Percentiles rank a stretch among this genome's conserved stretches.
phyloP scores from a whole-genome alignment of 2,329 filamentous ascomycete species.

The Microsporum audouinii region DNA sequence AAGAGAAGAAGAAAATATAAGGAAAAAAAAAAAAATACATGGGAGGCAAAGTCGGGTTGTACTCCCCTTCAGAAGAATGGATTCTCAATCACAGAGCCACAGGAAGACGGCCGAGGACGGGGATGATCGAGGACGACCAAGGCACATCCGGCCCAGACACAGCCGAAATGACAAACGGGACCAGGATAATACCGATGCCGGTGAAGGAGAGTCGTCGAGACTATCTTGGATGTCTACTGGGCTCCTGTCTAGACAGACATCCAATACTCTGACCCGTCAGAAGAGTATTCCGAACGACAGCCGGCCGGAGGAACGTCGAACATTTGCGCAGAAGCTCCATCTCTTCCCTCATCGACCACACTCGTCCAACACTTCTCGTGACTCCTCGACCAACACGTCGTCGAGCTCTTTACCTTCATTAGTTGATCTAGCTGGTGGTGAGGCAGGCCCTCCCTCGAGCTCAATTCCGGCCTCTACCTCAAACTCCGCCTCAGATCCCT shows the following conservation, averaged over 20 bases:
- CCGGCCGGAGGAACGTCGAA: constrained; percentile 13
- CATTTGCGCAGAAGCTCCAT: constrained; percentile 13
- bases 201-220: constrained; percentile 4
- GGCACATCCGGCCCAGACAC: neutral
- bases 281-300: constrained; percentile 11
- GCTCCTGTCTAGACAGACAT: constrained; percentile 10
- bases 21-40: neutral
- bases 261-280: constrained; percentile 10
- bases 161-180: neutral
- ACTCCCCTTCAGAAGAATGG: constrained; percentile 8
- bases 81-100: neutral
- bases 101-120: constrained; percentile 10
- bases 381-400: constrained; percentile 31
- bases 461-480: constrained; percentile 7
- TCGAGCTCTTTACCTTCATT: constrained; percentile 29
- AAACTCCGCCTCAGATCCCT: neutral
- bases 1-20: neutral
- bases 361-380: constrained; percentile 26
- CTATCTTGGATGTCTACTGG: constrained; percentile 10
- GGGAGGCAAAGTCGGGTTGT: neutral
- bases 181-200: neutral
- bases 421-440: constrained; percentile 8
- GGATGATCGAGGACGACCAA: constrained; percentile 9
- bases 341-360: constrained; percentile 18
- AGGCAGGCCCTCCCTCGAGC: constrained; percentile 17